Percentiles rank a stretch among this genome's conserved stretches.
Evolutionary conservation across 495 filamentous ascomycete genomes (phyloP).

Genomic region (Melanomma pulvis-pyrius): DNA sequence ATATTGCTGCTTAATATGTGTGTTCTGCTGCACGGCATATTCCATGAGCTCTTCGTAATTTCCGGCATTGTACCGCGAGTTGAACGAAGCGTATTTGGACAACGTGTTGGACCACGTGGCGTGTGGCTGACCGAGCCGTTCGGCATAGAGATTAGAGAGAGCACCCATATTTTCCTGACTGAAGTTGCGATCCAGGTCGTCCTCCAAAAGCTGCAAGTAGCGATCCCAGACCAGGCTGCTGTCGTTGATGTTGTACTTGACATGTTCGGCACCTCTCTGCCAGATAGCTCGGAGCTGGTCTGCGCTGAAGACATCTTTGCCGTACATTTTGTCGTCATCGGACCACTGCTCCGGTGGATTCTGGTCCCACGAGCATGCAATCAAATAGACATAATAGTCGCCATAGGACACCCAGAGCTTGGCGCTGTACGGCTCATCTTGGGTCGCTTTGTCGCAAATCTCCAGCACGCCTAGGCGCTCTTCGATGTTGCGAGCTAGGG

Average conservation of each 20-base stretch:
- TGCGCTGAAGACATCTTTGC: conserved; percentile 77
- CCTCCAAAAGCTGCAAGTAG: conserved; percentile 62
- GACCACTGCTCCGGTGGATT: conserved; percentile 59
- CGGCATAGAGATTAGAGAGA: conserved; percentile 69
- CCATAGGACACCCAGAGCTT: conserved; percentile 89
- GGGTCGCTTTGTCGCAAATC: conserved; percentile 74
- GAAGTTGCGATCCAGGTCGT: conserved; percentile 63
- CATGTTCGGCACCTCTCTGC: conserved; percentile 75
- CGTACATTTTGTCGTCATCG: conserved; percentile 73
- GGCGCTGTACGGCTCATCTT: conserved; percentile 79
- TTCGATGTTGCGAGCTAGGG: conserved; percentile 61
- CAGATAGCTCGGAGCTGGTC: conserved; percentile 77
- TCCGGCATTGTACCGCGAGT: conserved; percentile 72
- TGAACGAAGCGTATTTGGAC: conserved; percentile 77
- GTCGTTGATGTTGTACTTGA: conserved; percentile 78
- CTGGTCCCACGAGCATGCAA: conserved; percentile 56
- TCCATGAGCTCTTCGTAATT: conserved; percentile 83
- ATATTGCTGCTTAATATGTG: conserved; percentile 70
- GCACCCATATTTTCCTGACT: conserved; percentile 62
- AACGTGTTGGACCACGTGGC: conserved; percentile 83
- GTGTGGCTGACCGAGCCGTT: conserved; percentile 78
- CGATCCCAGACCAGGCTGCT: conserved; percentile 90
- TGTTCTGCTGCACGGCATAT: conserved; percentile 63
- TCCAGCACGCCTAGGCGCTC: conserved; percentile 80
- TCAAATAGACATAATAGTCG: conserved; percentile 79